Percentiles rank a stretch among this genome's conserved stretches.
Evolutionary conservation across 1,284 basidiomycete genomes (phyloP).

Genomic region (Omphalotus olearius): DNA sequence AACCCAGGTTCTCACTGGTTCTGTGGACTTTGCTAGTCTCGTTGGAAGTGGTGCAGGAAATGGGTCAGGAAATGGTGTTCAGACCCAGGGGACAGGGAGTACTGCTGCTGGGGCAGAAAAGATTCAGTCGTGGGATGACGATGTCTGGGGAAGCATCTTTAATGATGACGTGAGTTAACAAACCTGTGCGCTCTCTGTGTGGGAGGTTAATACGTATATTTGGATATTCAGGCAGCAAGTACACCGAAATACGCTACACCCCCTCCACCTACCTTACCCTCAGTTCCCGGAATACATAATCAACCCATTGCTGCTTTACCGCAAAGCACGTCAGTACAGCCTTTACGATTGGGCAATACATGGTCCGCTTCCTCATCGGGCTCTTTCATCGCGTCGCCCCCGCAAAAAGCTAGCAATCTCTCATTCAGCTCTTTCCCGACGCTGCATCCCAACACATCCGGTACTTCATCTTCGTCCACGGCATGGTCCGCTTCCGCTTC

Average conservation of each 20-base stretch:
- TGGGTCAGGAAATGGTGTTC: slow-evolving; percentile 10
- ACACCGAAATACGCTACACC: slow-evolving; percentile 10
- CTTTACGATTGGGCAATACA: not conserved
- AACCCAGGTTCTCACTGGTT: slow-evolving; percentile 27
- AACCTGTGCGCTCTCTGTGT: not conserved
- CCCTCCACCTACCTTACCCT: slow-evolving; percentile 14
- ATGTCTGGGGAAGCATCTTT: slow-evolving; percentile 77
- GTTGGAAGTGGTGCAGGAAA: slow-evolving; percentile 42
- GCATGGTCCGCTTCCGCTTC: not conserved
- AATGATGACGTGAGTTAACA: slow-evolving; percentile 35
- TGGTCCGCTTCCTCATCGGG: not conserved
- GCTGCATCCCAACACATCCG: not conserved
- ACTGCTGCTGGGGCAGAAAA: slow-evolving; percentile 30
- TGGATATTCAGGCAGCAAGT: slow-evolving; percentile 1
- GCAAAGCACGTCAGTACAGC: slow-evolving; percentile 10
- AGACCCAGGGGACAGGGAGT: slow-evolving; percentile 28
- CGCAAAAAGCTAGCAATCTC: slow-evolving; percentile 15
- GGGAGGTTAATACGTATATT: not conserved
- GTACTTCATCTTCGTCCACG: no score
- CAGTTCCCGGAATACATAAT: slow-evolving; percentile 14
- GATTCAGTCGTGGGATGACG: slow-evolving; percentile 62
- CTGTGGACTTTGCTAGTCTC: slow-evolving; percentile 71
- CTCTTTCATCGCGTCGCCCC: not conserved
- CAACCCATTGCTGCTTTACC: slow-evolving; percentile 19
- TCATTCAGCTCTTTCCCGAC: not conserved